phyloP scores from a whole-genome alignment of 2,329 filamentous ascomycete genomes.

The Aspergillus persii region DNA sequence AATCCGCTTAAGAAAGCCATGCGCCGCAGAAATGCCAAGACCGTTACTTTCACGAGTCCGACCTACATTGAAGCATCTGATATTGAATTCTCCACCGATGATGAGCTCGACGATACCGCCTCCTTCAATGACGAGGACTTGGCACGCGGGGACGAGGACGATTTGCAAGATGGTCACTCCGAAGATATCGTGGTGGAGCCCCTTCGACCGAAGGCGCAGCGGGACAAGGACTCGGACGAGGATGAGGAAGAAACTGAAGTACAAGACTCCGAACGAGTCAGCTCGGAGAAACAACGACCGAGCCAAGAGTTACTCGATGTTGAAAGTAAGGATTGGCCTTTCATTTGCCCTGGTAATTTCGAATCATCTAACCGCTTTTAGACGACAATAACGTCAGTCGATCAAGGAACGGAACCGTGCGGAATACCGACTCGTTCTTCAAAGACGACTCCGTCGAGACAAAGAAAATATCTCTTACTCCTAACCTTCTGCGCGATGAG shows the following conservation, averaged over 20 bases:
- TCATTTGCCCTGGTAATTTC: background rate
- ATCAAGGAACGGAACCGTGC: conserved; percentile 79
- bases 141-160: conserved; percentile 37
- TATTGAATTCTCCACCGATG: conserved; percentile 77
- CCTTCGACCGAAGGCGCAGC: conserved; percentile 42
- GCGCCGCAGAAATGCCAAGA: conserved; percentile 77
- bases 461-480: conserved; percentile 94
- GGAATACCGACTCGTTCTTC: conserved; percentile 96
- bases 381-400: conserved; percentile 42
- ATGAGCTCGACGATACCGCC: conserved; percentile 59
- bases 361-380: conserved; percentile 18
- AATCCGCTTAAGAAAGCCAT: conserved; percentile 82
- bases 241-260: conserved; percentile 22
- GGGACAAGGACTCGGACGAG: conserved; percentile 31
- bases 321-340: conserved; percentile 33
- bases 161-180: conserved; percentile 31
- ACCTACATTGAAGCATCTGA: conserved; percentile 88
- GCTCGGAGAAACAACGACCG: conserved; percentile 44
- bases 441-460: conserved; percentile 94
- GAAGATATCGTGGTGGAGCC: conserved; percentile 45
- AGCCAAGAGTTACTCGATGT: conserved; percentile 67
- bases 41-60: conserved; percentile 77
- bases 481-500: conserved; percentile 86
- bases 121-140: conserved; percentile 49
- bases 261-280: conserved; percentile 28